Percentiles rank a stretch among this genome's conserved stretches.
Evolutionary conservation across 2,329 filamentous ascomycete species (phyloP).

Genomic region (Nigrospora sphaerica): DNA sequence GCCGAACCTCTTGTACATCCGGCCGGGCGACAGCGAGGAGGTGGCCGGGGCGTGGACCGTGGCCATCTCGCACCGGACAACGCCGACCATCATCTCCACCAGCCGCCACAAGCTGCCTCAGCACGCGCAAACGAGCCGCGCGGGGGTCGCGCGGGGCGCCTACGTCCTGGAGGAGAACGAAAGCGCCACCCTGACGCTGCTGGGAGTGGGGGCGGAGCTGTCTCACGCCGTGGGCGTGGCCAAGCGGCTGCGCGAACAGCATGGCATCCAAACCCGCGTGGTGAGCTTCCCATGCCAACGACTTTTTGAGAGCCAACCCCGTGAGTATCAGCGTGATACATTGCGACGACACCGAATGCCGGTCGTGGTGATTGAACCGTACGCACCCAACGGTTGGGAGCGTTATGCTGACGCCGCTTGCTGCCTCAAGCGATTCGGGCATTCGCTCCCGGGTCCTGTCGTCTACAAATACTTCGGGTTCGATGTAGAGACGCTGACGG

Average conservation of each 20-base stretch:
- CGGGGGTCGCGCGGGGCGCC: slow-evolving; percentile 28
- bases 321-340: slow-evolving; percentile 36
- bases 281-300: slow-evolving; percentile 38
- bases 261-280: slow-evolving; percentile 28
- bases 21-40: slow-evolving; percentile 47
- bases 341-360: slow-evolving; percentile 36
- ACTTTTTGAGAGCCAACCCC: slow-evolving; percentile 32
- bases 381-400: slow-evolving; percentile 51
- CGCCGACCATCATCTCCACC: slow-evolving; percentile 35
- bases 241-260: slow-evolving; percentile 25
- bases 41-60: slow-evolving; percentile 34
- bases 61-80: slow-evolving; percentile 25
- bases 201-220: slow-evolving; percentile 30
- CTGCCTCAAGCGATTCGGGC: slow-evolving; percentile 47
- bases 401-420: slow-evolving; percentile 50
- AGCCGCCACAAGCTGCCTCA: slow-evolving; percentile 32
- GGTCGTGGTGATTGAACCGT: slow-evolving; percentile 53
- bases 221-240: slow-evolving; percentile 34
- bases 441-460: slow-evolving; percentile 45
- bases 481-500: slow-evolving; percentile 21
- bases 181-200: slow-evolving; percentile 28
- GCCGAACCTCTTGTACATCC: slow-evolving; percentile 46
- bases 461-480: slow-evolving; percentile 52
- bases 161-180: slow-evolving; percentile 28
- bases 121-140: slow-evolving; percentile 22